Base-by-base conservation (phyloP, 495 filamentous ascomycete species). In the Talaromyces thailandensis region DNA sequence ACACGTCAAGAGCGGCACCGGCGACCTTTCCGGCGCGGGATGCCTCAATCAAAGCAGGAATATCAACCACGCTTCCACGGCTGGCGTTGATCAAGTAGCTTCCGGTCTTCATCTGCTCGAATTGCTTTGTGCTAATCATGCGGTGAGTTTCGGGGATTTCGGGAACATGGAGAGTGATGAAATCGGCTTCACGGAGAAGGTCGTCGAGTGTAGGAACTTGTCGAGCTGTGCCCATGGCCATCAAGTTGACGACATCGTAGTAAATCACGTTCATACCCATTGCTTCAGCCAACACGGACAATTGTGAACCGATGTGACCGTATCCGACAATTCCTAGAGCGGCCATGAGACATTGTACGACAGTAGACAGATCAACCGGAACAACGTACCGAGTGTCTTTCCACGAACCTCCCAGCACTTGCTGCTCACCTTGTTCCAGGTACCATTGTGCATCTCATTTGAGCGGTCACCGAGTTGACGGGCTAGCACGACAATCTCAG, bases 211-310 rank as follows among this genome's bases (percentile, higher is more conserved):
- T 89, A 5, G 87, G 79, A 51, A 97, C 88, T 69, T 98, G 95
- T 65, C 82, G 84, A 25, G 92, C 85, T 4, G 87, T 93, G 50
- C 95, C 95, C 68, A 99, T 74, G 25, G 89, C 88, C 93, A 99
- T 98, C 58, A 97, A 78, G 67, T 91, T 94, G 56, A 95, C 73
- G 8, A 95, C 84, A 74, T 99, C 95, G 69, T 93, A 97, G 79
- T 94, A 98, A 65, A 97, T 88, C 63, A 99, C 94, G 2, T 81
- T 85, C 92, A 99, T 96, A 26, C 95, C 93, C 90, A 99, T 95
- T 23, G 93, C 86, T 74, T 99, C 95, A 24, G 93, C 92, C 58
- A 99, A 80, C 40, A 99, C 95, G 1, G 93, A 97, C 56, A 99
- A 80, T 73, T 99, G 95, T 59, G 90, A 93, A 64, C 95, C 95